Evolutionary conservation across 148 eudicot species (phyloP).

Genomic region (Talinum fruticosum): DNA sequence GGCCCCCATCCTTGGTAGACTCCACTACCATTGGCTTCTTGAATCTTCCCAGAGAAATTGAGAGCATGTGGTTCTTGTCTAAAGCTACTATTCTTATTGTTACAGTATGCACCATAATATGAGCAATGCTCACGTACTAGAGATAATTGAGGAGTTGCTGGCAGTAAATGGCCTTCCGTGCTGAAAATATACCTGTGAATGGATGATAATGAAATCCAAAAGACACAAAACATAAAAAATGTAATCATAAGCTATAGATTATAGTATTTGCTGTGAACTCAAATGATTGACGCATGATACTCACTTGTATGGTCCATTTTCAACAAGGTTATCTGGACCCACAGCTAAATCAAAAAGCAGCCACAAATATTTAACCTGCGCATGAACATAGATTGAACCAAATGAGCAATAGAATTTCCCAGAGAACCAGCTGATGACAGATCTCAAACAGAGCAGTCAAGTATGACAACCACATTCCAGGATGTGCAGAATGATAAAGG

Average conservation of each 20-base stretch:
- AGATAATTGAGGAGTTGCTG: constrained; percentile 87
- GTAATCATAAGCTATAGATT: too few relatives aligned
- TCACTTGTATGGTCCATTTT: constrained; percentile 96
- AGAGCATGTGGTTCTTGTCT: constrained; percentile 38
- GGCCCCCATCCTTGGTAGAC: constrained; percentile 30
- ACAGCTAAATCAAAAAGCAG: constrained; percentile 96
- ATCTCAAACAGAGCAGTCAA: not conserved
- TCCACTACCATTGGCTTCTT: constrained; percentile 44
- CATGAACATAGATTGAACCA: constrained; percentile 8
- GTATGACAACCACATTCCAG: not conserved
- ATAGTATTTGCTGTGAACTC: not conserved
- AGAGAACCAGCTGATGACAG: not conserved
- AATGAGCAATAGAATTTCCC: not conserved
- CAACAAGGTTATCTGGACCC: constrained; percentile 94
- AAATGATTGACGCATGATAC: constrained; percentile 21
- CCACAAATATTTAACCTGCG: constrained; percentile 94
- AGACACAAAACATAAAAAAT: constrained; percentile 2
- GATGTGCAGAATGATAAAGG: not conserved
- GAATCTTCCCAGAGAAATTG: constrained; percentile 31
- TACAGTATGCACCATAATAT: constrained; percentile 82
- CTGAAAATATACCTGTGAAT: constrained; percentile 76
- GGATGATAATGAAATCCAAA: constrained; percentile 6
- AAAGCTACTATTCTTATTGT: constrained; percentile 36
- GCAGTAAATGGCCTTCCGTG: constrained; percentile 94
- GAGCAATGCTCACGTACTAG: constrained; percentile 75